Evolutionary conservation across 208 protist species (phyloP), one percentile per base, ranked within the genome.

Genomic region (Trypanosoma scelopori): DNA sequence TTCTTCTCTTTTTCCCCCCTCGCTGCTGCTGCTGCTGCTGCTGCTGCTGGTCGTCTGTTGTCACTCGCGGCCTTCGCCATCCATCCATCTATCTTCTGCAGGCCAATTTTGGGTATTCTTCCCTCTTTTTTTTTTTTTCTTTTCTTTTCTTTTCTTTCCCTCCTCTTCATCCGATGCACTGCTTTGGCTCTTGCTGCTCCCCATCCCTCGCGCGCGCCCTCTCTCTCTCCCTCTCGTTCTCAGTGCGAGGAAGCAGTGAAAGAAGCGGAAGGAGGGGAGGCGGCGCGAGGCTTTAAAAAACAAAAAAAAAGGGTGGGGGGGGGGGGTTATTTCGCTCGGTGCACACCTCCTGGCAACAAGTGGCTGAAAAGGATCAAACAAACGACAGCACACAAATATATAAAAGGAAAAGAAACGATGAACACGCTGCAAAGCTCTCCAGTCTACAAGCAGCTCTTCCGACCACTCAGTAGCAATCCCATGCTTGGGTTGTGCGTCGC

Each of bases 401-500:
- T n/a, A n/a, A n/a, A 37, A 9, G 32, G 5, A 9, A 3, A 9
- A 9, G 32, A 56, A 56, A 56, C 9, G 22, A 58, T 58, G 25
- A 56, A 22, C 50, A 56, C 47, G 11, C 22, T 67, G 37, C 13
- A 23, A 25, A 86, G 84, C 63, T 71, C 72, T 23, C 68, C 66
- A 2, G 57, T 84, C 11, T 60, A 85, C 45, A 67, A 82, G 55
- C 56, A 70, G 23, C 78, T 89, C 43, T 55, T 89, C 45, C 60
- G 52, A 39, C 81, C 81, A 50, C 63, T 91, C 39, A 51, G 69
- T 62, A 75, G 65, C 50, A 81, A 91, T 65, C 65, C 78, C 0
- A 74, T 79, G 9, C 65, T 89, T 3, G 82, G 76, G 16, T 39
- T 77, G 3, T 81, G 74, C 41, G 77, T 89, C 5, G 74, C 71